These are phyloP conservation scores for Schwanniomyces vanrijiae DNA, from an alignment of 805 yeast species.

Conservation along the genomic window DNA sequence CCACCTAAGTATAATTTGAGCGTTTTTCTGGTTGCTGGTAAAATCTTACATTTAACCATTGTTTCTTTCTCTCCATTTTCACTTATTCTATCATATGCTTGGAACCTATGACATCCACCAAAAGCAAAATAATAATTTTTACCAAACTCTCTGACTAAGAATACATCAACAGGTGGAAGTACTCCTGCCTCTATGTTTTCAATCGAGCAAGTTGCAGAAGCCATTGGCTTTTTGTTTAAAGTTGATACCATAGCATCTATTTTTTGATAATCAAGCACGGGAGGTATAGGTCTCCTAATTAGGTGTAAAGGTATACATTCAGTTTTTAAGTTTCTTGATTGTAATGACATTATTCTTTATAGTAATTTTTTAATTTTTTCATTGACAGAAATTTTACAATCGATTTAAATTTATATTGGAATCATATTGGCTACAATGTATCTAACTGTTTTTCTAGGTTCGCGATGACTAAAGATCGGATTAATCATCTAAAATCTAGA, in stretches of 20 bases:
- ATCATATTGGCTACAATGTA: not conserved
- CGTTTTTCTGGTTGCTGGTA: constrained; percentile 75
- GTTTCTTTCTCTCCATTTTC: constrained; percentile 32
- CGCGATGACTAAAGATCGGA: constrained; percentile 1
- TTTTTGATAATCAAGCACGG: constrained; percentile 72
- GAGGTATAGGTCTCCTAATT: constrained; percentile 81
- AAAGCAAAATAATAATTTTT: constrained; percentile 71
- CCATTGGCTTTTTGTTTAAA: constrained; percentile 60
- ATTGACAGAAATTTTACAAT: not conserved
- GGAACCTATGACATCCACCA: constrained; percentile 90
- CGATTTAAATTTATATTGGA: not conserved
- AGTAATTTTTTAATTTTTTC: not conserved
- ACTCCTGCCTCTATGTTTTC: constrained; percentile 57
- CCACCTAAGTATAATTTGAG: constrained; percentile 70
- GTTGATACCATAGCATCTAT: constrained; percentile 80
- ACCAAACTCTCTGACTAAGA: constrained; percentile 65
- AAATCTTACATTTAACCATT: constrained; percentile 65
- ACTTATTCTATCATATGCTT: constrained; percentile 67
- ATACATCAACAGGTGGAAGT: constrained; percentile 80
- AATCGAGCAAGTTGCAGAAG: constrained; percentile 58
- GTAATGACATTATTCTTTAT: constrained; percentile 56
- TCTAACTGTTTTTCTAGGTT: not conserved
- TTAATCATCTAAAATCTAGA: not conserved
- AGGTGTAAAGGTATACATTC: constrained; percentile 63
- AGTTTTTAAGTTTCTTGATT: constrained; percentile 55